Evolutionary conservation across 129 eudicot genomes (phyloP), one percentile per base, ranked within the genome.

Genomic region (Sambucus nigra): DNA sequence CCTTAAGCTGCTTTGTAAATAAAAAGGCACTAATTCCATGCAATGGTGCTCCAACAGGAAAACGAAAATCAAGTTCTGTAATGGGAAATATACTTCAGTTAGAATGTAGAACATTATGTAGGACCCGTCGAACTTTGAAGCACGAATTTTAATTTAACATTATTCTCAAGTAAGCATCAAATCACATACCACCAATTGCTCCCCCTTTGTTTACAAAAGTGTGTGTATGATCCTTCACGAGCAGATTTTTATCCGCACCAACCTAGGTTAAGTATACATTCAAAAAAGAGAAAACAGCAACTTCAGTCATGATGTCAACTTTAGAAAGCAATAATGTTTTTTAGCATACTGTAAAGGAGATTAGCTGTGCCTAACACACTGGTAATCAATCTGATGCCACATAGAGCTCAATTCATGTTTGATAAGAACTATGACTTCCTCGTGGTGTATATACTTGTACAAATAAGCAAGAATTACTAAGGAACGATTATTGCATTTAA

Each of bases 161-260:
- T 20, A 0, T 49, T 19, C 42, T 51, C 40, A 62, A 64, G 9
- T 19, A 65, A 20, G 62, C 49, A 50, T 56, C 4, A 60, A 60
- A 51, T 33, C 54, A 63, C 57, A 69, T 84, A 89, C 98, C 98
- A 2, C 98, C 95, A 53, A 89, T 71, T 65, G 78, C 94, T 60
- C 98, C 98, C 64, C 95, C 95, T 71, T 60, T 85, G 74, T 89
- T 89, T 21, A 89, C 95, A 59, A 89, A 89, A 57, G 94, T 89
- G 75, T 89, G 98, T 65, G 98, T 89, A 33, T 89, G 98, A 69
- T 89, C 98, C 80, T 89, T 89, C 65, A 89, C 98, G 40, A 89
- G 95, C 42, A 89, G 80, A 75, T 89, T 89, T 60, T 79, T 89
- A 13, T 85, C 95, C 32, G 95, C 95, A n/a, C 98, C 98, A 45